Evolutionary conservation across 441 rosid genomes (phyloP).

Genomic region (Croton setiger): DNA sequence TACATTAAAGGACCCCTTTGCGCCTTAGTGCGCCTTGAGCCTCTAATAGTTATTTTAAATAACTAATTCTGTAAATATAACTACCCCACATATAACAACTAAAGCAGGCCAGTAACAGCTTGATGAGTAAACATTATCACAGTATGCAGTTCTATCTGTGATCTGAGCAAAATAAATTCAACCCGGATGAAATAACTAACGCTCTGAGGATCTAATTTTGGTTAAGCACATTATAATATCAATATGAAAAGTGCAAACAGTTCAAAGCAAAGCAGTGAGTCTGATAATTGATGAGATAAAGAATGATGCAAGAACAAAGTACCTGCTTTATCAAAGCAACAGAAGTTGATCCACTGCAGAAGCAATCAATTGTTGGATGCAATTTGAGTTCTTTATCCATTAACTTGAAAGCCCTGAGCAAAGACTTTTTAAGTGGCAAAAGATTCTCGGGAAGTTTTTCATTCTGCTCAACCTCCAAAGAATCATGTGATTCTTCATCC

Average conservation of each 20-base stretch:
- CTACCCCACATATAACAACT: too few species aligned
- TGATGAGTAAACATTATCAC: background rate
- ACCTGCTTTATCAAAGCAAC: constrained; percentile 96
- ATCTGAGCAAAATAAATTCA: background rate
- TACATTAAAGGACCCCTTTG: too few species aligned
- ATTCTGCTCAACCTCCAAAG: constrained; percentile 50
- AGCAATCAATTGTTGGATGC: constrained; percentile 71
- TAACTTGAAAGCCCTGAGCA: constrained; percentile 79
- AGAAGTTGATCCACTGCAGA: constrained; percentile 97
- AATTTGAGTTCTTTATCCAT: constrained; percentile 91
- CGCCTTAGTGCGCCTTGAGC: too few species aligned
- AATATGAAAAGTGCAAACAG: background rate
- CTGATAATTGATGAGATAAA: background rate
- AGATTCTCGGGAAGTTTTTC: constrained; percentile 54
- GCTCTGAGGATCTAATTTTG: background rate
- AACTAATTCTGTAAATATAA: too few species aligned
- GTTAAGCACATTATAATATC: background rate
- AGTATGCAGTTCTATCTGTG: background rate
- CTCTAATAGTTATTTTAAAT: too few species aligned
- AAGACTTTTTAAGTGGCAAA: constrained; percentile 61
- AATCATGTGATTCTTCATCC: constrained; percentile 57
- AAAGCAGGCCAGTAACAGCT: too few species aligned
- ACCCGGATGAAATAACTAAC: background rate
- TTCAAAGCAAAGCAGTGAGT: background rate
- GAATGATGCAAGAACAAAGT: constrained; percentile 9